Base-by-base conservation (phyloP, 306 rosid species). In the Glycine latifolia region DNA sequence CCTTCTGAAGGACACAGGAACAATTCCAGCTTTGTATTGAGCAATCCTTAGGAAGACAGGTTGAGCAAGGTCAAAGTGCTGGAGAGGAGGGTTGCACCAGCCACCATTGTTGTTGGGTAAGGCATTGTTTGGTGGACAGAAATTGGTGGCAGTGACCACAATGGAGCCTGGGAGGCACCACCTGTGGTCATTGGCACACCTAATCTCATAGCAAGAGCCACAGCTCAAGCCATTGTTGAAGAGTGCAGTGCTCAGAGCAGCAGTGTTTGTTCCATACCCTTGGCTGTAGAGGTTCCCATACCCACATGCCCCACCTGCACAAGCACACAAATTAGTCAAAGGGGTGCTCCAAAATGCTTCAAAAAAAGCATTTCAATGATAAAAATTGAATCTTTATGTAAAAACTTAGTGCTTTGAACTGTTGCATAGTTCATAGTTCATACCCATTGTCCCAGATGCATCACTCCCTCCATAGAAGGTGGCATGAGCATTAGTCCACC, bases 401-500 rank as follows among this genome's bases (percentile, higher is more conserved):
- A 26, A 26, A 26, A 26, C 31, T 26, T 26, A 26, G 31, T 26
- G 31, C 31, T 26, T 26, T 26, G 31, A 26, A 26, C 31, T 26
- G 31, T 26, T 55, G 35, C 79, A 82, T 77, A 80, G 17, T 3
- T 3, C 44, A 85, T 26, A 26, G 31, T 26, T 26, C 31, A 26
- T 89, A 95, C 99, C 99, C 99, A 95, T 95, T 87, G 99, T 95
- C 39, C 99, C 99, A 48, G 99, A 92, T 48, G 99, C 99, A 81
- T 95, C 99, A 83, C 97, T 85, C 15, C 99, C 99, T 5, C 99
- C 99, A 52, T 95, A 95, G 89, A 95, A 95, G 46, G 99, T 95
- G 69, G 99, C 99, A 35, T 91, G 99, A 46, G 99, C 99, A 81
- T 87, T 78, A 26, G 69, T 78, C 99, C 97, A 95, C 0, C 93